Evolutionary conservation across 192 early-diverging fungal species (phyloP).

Genomic region (Coemansia guatemalensis): DNA sequence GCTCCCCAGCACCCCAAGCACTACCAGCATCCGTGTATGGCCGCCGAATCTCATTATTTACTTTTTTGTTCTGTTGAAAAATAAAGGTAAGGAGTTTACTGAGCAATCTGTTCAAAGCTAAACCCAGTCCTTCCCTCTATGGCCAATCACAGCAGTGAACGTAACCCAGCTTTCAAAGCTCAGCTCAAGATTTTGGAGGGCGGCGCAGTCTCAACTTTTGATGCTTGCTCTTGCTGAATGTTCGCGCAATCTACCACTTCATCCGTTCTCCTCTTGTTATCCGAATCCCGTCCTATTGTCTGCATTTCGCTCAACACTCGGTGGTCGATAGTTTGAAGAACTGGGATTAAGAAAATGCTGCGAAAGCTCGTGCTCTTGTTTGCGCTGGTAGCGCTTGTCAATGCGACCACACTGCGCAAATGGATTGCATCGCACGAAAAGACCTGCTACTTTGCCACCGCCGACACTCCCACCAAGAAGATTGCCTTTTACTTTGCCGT

Average conservation of each 20-base stretch:
- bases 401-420: conserved; percentile 69
- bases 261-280: not conserved
- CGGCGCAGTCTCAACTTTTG: not conserved
- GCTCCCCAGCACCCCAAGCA: too few relatives aligned
- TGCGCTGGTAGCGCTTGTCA: conserved; percentile 46
- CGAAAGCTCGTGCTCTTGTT: conserved; percentile 46
- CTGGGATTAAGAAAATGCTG: conserved; percentile 24
- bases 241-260: not conserved
- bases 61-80: not conserved
- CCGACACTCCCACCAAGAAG: conserved; percentile 84
- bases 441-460: conserved; percentile 85
- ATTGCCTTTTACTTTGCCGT: conserved; percentile 98
- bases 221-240: not conserved
- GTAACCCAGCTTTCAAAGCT: conserved; percentile 3
- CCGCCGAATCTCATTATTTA: conserved; percentile 7
- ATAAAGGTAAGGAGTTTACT: not conserved
- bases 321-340: not conserved
- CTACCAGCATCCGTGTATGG: not conserved
- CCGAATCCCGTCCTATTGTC: not conserved
- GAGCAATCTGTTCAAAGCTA: not conserved
- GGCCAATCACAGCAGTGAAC: conserved; percentile 30
- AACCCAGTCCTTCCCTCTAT: not conserved
- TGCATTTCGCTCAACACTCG: not conserved
- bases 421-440: conserved; percentile 91
- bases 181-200: conserved; percentile 2